phyloP scores from a whole-genome alignment of 768 basidiomycete species.

The Tylopilus intermedius region DNA sequence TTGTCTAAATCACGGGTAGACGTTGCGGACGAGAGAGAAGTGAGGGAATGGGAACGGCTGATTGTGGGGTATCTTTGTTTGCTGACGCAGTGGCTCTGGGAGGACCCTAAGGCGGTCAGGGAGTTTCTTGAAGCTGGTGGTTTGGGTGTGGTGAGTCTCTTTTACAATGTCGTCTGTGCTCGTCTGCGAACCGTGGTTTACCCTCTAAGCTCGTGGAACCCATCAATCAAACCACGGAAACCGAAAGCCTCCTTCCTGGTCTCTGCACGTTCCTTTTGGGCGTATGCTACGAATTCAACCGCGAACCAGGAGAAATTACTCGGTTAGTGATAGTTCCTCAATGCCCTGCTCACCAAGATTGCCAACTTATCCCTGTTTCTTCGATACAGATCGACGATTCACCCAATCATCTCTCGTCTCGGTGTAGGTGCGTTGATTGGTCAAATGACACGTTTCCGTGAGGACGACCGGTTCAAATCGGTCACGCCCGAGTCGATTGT shows the following conservation, averaged over 20 bases:
- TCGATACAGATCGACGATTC: constrained; percentile 64
- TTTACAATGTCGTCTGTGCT: background rate
- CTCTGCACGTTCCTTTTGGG: constrained; percentile 89
- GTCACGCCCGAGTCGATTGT: constrained; percentile 85
- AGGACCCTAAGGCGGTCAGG: constrained; percentile 81
- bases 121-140: constrained; percentile 91
- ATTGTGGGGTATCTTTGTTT: constrained; percentile 82
- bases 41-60: constrained; percentile 85
- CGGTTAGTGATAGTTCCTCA: constrained; percentile 45
- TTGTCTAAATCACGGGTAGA: constrained; percentile 60
- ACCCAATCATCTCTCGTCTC: constrained; percentile 85
- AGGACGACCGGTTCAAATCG: constrained; percentile 89
- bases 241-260: constrained; percentile 82
- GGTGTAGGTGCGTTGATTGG: constrained; percentile 86
- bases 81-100: constrained; percentile 94
- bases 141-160: constrained; percentile 72
- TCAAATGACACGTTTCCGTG: constrained; percentile 80
- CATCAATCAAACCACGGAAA: constrained; percentile 83
- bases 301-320: constrained; percentile 93
- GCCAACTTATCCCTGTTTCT: background rate
- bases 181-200: background rate
- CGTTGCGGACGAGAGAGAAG: constrained; percentile 56
- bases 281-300: constrained; percentile 93
- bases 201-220: constrained; percentile 79
- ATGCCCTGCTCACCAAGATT: background rate